Base-by-base conservation (phyloP, 352 stramenopile species). In the Phytophthora lateralis region DNA sequence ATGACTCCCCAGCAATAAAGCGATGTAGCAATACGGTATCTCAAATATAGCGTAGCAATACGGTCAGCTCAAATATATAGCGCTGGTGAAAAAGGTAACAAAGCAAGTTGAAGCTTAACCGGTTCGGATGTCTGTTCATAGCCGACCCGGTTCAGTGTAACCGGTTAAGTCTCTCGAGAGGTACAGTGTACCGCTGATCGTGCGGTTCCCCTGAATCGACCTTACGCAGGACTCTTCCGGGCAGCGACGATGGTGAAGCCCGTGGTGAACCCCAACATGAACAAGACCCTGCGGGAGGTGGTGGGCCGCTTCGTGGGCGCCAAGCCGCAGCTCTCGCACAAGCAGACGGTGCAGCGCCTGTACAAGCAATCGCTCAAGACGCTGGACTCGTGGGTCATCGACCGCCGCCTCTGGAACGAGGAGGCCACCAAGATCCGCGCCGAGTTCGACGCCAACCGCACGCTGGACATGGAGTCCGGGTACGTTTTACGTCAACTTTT, bases 281-380 rank as follows among this genome's bases (percentile, higher is more conserved):
- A 89, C 72, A 85, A 91, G 70, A 90, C 79, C 50, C 85, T 87
- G 69, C 86, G 82, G 44, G 82, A 95, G 73, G 86, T 93, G 42
- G 86, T 93, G 53, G 74, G 79, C 4, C 82, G 80, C 56, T 86
- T 82, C 65, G 70, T 80, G 49, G 82, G 73, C 51, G 60, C 69
- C n/a, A 37, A 67, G 50, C 71, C 82, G 63, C 76, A 80, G 68
- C 81, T 97, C 37, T 79, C 88, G 66, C 90, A 97, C 76, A 90
- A 94, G 78, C 90, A 97, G 76, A 83, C 73, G 47, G 90, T 97
- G 56, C 85, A 82, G 72, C 85, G 96, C 26, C 76, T 99, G 65
- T 99, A 99, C 76, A 96, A 97, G 64, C 76, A 97, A 68, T 93
- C 91, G 57, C 87, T 99, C 65, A 98, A 98, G 82, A 89, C 83